A percentile compares a stretch with the other conserved stretches of the same genome.
phyloP scores from a whole-genome alignment of 2,329 filamentous ascomycete species.

The Sporothrix brunneoviolacea region DNA sequence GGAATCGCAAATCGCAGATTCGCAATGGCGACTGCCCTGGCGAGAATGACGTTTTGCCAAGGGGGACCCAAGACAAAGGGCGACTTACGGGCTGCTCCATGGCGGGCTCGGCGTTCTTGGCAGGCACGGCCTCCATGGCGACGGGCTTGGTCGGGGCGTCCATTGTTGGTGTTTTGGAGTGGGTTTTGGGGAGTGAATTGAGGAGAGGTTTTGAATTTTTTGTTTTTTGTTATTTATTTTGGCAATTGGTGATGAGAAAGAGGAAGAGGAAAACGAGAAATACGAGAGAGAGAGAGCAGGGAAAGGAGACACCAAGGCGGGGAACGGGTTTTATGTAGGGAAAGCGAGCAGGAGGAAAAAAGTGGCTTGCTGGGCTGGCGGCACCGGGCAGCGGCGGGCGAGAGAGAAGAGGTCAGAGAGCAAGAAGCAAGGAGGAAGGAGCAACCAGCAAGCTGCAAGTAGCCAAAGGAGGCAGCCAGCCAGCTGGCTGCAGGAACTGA shows the following conservation, averaged over 20 bases:
- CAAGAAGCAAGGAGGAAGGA: too few species aligned
- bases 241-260: background rate
- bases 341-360: background rate
- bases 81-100: constrained; percentile 24
- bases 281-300: background rate
- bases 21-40: too few species aligned
- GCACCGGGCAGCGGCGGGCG: too few species aligned
- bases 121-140: constrained; percentile 18
- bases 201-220: too few species aligned
- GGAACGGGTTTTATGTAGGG: constrained; percentile 6
- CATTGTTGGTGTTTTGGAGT: constrained; percentile 13
- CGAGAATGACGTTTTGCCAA: background rate
- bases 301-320: background rate
- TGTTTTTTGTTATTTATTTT: too few species aligned
- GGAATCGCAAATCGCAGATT: too few species aligned
- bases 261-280: background rate
- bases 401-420: background rate
- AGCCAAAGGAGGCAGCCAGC: too few species aligned
- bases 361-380: too few species aligned
- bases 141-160: constrained; percentile 18
- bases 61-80: too few species aligned
- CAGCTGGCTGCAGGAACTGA: too few species aligned
- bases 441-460: too few species aligned
- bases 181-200: background rate
- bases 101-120: constrained; percentile 20